Base-by-base conservation (phyloP, 768 basidiomycete species). In the Lyophyllum atratum region DNA sequence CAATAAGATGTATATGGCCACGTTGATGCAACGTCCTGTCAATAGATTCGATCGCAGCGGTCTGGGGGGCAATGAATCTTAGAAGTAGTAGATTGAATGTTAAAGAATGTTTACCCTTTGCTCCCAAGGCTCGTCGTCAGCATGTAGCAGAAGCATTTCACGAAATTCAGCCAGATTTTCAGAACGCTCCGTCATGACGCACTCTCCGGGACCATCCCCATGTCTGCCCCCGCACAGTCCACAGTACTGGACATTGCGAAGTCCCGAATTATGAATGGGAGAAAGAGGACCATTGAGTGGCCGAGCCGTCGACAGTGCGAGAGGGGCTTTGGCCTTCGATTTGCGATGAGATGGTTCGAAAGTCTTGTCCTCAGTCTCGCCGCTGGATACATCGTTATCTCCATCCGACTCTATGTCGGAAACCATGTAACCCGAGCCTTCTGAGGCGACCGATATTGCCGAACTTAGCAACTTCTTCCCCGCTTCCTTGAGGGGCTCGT, bases 121-220 rank as follows among this genome's bases (percentile, higher is more conserved):
- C 66, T 87, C 84, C 64, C 81, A 78, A 43, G 88, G 76, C 61
- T 93, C 91, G 61, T 86, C 85, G 15, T 81, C 79, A n/a, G 80
- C 76, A 59, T 88, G 78, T 26, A 81, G 69, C 59, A 92, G 70
- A 34, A 92, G 70, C 73, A 90, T 85, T 45, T 80, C 76, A 43
- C 90, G 82, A 64, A 85, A 92, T 62, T 89, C 84, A 12, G 83
- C 80, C 21, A 93, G 75, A 66, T 90, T 84, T 54, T 83, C 79
- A 17, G 88, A 83, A 49, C 73, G 77, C 22, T 85, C 79, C 7
- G 82, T 83, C 90, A 93, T 90, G 22, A 66, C 66, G 65, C 91
- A 93, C 53, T 77, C 64, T 25, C 73, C 74, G 10, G 64, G 61
- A 26, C 78, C 77, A 46, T 71, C 70, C 15, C 74, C 80, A 63